These are phyloP conservation scores for Aspergillus udagawae DNA, from an alignment of 2,329 filamentous ascomycete species.

Conservation along the genomic window DNA sequence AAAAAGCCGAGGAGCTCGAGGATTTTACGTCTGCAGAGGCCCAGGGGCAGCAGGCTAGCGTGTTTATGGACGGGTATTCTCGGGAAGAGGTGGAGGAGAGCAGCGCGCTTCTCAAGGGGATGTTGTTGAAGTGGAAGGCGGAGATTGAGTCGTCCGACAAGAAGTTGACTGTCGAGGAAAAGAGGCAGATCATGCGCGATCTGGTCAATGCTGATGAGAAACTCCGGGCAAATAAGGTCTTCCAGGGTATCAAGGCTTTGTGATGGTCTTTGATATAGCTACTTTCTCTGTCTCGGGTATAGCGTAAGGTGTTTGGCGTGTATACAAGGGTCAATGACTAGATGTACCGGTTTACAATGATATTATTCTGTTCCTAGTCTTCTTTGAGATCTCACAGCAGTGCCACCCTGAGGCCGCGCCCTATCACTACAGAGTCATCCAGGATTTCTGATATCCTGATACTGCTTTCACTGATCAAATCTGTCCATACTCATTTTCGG, in stretches of 20 bases:
- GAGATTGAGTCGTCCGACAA: constrained; percentile 60
- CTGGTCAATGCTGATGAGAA: constrained; percentile 70
- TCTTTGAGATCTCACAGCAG: not conserved
- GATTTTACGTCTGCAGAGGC: constrained; percentile 62
- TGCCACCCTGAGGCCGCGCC: no score
- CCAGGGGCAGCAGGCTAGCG: constrained; percentile 41
- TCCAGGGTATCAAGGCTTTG: constrained; percentile 46
- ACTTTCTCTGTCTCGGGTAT: not conserved
- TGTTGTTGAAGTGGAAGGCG: constrained; percentile 81
- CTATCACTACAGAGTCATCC: no score
- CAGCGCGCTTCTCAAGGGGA: constrained; percentile 75
- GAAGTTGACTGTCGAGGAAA: constrained; percentile 65
- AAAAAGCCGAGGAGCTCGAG: constrained; percentile 96
- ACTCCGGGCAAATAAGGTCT: constrained; percentile 54
- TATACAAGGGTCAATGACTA: not conserved
- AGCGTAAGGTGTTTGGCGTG: not conserved
- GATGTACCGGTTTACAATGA: not conserved
- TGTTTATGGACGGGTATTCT: constrained; percentile 52
- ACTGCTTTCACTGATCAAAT: no score
- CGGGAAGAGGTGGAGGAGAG: constrained; percentile 88
- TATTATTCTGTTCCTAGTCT: not conserved
- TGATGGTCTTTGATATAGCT: constrained; percentile 18
- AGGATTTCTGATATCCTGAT: no score
- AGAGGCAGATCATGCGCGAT: constrained; percentile 73
- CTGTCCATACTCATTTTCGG: no score